Evolutionary conservation across 768 basidiomycete genomes (phyloP), one percentile per base, ranked within the genome.

Genomic region (Porphyrellus cyaneotinctus): DNA sequence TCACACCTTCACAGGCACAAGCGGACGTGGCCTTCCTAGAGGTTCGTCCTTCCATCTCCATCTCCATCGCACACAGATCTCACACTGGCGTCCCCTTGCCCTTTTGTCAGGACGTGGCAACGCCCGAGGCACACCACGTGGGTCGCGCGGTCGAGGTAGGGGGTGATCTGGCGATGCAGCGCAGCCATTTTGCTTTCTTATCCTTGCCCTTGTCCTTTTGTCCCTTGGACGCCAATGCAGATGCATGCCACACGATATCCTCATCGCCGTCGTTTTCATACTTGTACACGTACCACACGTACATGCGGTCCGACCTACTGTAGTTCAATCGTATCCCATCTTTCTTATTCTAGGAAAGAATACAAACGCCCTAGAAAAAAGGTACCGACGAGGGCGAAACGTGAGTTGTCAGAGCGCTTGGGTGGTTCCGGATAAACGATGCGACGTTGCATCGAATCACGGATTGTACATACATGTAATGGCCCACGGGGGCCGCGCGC

Each of bases 11-110:
- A 15, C 35, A 24, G 32, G 17, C 14, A 13, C 42, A 63, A 61
- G 60, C 58, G 74, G 76, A 58, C 72, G 77, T 15, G 78, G 78
- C 6, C 47, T 50, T 18, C 65, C 65, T 37, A 66, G 79, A 72
- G 78, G 78, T 75, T 4, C 33, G 56, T 45, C 23, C 1, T 33
- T 18, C 9, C 14, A 23, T 18, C 30, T 0, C 6, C 2, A 11
- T 23, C n/a, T n/a, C n/a, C 23, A 17, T 36, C 24, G 13, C 20
- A 2, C 28, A 13, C 18, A 10, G 26, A 43, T 42, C 43, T 54
- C 48, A 52, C 28, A 12, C 31, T 2, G 17, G 15, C 14, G 2
- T 17, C 4, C 10, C 15, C 5, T 31, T 22, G 6, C 17, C 12
- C 6, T 22, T 17, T 46, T 37, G 38, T 13, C 20, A 71, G 66